Percentiles rank a stretch among this genome's conserved stretches.
phyloP scores from a whole-genome alignment of 2,329 filamentous ascomycete species.

The Decorospora gaudefroyi region DNA sequence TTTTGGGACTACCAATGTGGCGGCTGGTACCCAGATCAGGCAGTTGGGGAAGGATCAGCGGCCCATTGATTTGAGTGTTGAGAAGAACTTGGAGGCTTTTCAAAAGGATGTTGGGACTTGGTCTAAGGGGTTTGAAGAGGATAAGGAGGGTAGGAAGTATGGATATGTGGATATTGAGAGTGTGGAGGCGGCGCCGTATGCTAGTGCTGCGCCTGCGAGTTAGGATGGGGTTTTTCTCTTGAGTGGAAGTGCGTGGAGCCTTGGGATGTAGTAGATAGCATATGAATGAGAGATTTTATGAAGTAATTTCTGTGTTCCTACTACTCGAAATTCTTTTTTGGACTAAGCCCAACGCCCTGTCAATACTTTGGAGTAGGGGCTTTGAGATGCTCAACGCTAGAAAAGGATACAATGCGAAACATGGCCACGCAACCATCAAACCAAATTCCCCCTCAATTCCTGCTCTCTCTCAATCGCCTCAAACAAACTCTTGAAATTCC shows the following conservation, averaged over 20 bases:
- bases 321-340: no score
- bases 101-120: slow-evolving; percentile 55
- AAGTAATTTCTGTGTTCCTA: no score
- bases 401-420: slow-evolving; percentile 6
- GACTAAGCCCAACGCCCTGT: no score
- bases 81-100: slow-evolving; percentile 56
- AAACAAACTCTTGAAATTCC: slow-evolving; percentile 94
- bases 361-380: no score
- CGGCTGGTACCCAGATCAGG: slow-evolving; percentile 57
- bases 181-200: slow-evolving; percentile 47
- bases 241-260: not conserved
- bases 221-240: not conserved
- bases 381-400: no score
- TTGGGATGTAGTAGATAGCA: no score
- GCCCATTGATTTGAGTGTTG: slow-evolving; percentile 57
- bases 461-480: slow-evolving; percentile 96
- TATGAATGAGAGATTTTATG: no score
- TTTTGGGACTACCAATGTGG: slow-evolving; percentile 55
- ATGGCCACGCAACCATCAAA: slow-evolving; percentile 17
- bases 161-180: slow-evolving; percentile 54
- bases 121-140: slow-evolving; percentile 48
- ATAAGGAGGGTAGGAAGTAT: slow-evolving; percentile 49
- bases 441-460: slow-evolving; percentile 78
- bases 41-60: slow-evolving; percentile 59
- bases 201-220: slow-evolving; percentile 12